Evolutionary conservation across 106 monocot species (phyloP), one percentile per base, ranked within the genome.

Genomic region (Vanilla planifolia): DNA sequence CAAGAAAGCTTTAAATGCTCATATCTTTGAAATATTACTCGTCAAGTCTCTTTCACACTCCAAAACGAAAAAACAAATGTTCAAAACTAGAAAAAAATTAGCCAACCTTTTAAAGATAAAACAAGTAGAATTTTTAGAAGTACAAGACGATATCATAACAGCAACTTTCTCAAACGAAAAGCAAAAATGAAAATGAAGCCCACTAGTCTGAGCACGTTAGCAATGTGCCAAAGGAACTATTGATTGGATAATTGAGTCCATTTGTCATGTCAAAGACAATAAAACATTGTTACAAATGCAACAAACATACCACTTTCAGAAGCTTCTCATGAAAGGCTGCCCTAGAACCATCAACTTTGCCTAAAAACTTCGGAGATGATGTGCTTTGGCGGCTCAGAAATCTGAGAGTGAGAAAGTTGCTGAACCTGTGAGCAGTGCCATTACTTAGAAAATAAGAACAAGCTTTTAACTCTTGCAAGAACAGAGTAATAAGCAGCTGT

Each of bases 271-370:
- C 8, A 29, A 15, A 10, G n/a, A 25, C 15, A 21, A 2, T 14
- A 19, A 19, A 10, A 43, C 25, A 33, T 20, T 10, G 32, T 25
- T 60, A 0, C 55, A 59, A 59, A 48, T n/a, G 48, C 8, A 48
- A 34, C 6, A 20, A 16, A 51, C 41, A 28, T 73, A 84, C 84
- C 76, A 75, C 70, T 21, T 76, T 73, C 4, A 84, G 43, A 65
- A 76, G 33, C 46, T 76, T 79, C 40, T 32, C 76, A 72, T 11
- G 65, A 55, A 40, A 45, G 43, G 62, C 62, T 22, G 61, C 51
- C 55, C 28, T 61, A 26, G 62, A 77, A 26, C 55, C 62, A 43
- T 35, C 39, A 9, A 50, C 68, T 72, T 73, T 66, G 8, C 76
- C 61, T 61, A 73, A 48, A 39, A 76, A 51, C 51, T 79, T 79